Evolutionary conservation across 2,329 filamentous ascomycete genomes (phyloP), one percentile per base, ranked within the genome.

Genomic region (Corynespora cassiicola): DNA sequence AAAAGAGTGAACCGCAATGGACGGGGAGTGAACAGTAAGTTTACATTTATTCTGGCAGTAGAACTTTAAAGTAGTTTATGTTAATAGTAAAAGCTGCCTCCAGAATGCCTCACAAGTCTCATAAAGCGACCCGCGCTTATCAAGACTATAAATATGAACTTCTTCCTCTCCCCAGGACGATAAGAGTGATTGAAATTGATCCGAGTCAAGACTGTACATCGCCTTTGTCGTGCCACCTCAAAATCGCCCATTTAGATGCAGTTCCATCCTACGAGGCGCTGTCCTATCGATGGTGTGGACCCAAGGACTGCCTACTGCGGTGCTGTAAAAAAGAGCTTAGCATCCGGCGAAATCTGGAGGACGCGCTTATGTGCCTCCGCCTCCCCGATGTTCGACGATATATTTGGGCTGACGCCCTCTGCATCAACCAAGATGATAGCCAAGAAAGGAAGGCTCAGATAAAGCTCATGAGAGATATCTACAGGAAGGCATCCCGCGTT

Each of bases 361-460:
- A 37, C 2, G 45, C 45, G 7, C 20, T 46, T 4, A 31, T 5
- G 3, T 26, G 39, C 11, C 15, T 46, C 8, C 34, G 42, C 9
- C 20, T 27, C n/a, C 22, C 17, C 15, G 17, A 36, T 20, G 7
- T 10, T 7, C 7, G 7, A 11, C 37, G 42, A 7, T 12, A 26
- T 7, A 32, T 48, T 2, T 54, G 50, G 50, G 36, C 23, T 7
- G 48, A 54, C 19, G 49, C 47, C 9, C 19, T 52, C 0, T 52
- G 49, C 23, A 50, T 52, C 21, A 30, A 50, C 21, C 50, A 56
- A 21, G n/a, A 20, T 1, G 37, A 47, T 16, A 6, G 16, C 6
- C 15, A 2, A 5, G 50, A 54, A 28, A 50, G 38, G 12, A 35
- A 21, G 10, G n/a, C 31, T 10, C 48, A 52, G 34, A 28, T 54